Conservation (phyloP, 176 grass and related monocot genomes). For the Guadua angustifolia region DNA sequence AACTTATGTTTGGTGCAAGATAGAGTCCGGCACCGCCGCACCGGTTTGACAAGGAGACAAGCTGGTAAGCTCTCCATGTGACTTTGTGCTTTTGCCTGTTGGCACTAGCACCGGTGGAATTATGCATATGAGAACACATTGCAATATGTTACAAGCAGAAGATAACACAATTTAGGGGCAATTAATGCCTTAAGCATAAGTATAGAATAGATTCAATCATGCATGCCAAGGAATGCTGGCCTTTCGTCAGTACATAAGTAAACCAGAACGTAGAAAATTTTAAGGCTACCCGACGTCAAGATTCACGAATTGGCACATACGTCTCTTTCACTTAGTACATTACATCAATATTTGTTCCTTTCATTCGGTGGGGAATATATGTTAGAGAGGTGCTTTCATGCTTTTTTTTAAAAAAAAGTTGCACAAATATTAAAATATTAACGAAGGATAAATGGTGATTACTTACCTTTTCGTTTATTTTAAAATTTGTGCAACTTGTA, state of each 20-base stretch:
- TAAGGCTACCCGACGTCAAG: slow-evolving; percentile 7
- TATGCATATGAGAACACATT: slow-evolving; percentile 36
- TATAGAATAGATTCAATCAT: slow-evolving; percentile 45
- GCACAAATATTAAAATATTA: no score
- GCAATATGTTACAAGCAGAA: not conserved
- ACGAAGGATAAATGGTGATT: no score
- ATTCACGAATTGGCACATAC: slow-evolving; percentile 35
- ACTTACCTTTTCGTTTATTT: no score
- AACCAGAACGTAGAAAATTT: slow-evolving; percentile 6
- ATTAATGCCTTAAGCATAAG: not conserved
- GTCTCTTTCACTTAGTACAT: slow-evolving; percentile 51
- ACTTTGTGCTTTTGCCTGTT: slow-evolving; percentile 49
- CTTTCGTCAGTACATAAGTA: not conserved
- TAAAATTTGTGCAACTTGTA: no score
- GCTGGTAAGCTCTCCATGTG: slow-evolving; percentile 56
- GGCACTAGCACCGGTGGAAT: slow-evolving; percentile 26
- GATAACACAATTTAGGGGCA: not conserved
- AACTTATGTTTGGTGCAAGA: slow-evolving; percentile 29
- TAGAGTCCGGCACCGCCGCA: not conserved
- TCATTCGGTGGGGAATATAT: no score
- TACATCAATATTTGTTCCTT: slow-evolving; percentile 2
- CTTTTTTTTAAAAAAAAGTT: no score
- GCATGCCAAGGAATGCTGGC: not conserved
- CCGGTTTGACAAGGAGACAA: slow-evolving; percentile 43
- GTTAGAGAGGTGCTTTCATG: no score